phyloP scores from a whole-genome alignment of 345 rosid genomes.

The Hevea brasiliensis region DNA sequence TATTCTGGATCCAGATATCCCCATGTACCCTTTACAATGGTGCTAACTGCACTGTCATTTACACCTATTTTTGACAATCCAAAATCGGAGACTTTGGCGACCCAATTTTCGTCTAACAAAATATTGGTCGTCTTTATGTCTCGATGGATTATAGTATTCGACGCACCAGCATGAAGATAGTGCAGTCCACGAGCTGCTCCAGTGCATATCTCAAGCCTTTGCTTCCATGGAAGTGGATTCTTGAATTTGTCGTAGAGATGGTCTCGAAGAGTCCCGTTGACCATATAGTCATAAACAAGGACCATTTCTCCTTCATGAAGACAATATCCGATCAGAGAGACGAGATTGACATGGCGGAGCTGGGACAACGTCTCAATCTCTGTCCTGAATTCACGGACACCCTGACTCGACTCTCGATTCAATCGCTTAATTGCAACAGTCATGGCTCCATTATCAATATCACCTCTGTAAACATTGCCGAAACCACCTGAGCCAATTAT shows the following conservation, averaged over 20 bases:
- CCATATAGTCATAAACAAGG: constrained; percentile 44
- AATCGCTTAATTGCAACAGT: background rate
- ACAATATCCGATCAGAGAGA: constrained; percentile 11
- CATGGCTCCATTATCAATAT: background rate
- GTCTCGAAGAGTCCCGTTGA: constrained; percentile 26
- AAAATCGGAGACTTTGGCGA: constrained; percentile 56
- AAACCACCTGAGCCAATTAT: background rate
- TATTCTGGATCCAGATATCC: constrained; percentile 9
- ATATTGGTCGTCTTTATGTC: constrained; percentile 55
- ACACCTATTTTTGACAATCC: constrained; percentile 43
- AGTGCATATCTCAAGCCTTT: constrained; percentile 40
- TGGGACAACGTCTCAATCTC: too few relatives aligned
- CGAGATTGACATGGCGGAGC: too few relatives aligned
- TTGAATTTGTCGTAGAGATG: constrained; percentile 24
- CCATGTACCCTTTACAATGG: background rate
- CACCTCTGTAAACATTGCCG: background rate
- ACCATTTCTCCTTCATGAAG: constrained; percentile 33
- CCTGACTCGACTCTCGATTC: too few relatives aligned
- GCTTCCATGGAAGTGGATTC: constrained; percentile 37
- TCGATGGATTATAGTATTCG: constrained; percentile 44
- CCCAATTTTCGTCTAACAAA: constrained; percentile 46
- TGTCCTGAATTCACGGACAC: too few relatives aligned
- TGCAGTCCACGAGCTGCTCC: constrained; percentile 44
- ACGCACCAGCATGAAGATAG: constrained; percentile 26
- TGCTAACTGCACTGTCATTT: background rate